Base-by-base conservation (phyloP, 108 stramenopile genomes). In the Cafeteria roenbergensis region DNA sequence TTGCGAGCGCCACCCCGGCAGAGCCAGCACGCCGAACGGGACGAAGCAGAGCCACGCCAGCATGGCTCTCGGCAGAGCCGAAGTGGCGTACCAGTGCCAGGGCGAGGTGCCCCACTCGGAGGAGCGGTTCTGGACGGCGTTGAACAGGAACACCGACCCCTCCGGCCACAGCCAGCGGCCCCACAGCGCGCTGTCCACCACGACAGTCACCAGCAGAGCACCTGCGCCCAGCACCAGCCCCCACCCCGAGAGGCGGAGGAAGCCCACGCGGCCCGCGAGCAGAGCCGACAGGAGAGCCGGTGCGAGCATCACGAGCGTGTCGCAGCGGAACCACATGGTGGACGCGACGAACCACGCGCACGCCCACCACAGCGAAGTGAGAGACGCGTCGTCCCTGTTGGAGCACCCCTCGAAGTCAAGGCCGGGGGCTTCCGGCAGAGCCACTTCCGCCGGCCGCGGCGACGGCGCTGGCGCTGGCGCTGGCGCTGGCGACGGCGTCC, bases 161-260 rank as follows among this genome's bases (percentile, higher is more conserved):
- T 99, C 97, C 12, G 97, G 92, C 97, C 97, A 99, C n/a, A 99
- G 63, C 72, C 61, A 83, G 50, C 82, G 57, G 74, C 80, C 79
- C 92, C 92, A 93, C 70, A 97, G 66, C 34, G 80, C 34, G 29
- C 87, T 86, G 71, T 99, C 94, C 27, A 95, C 59, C 12, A 86
- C 87, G 36, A 89, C 78, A 30, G 90, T 90, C 20, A 87, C 6
- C 8, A 80, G 12, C 33, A 96, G 64, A 38, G 83, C 68, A 17
- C 72, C n/a, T 1, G 78, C 38, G 0, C 85, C 84, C 20, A 87
- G 78, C 0, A 70, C 31, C 30, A 88, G 24, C 28, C 92, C 92
- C 67, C 79, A 65, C 27, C 64, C 56, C 9, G 91, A 14, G 32
- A 86, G 82, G 66, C 84, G 62, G 0, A 75, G 1, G 26, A 91